Base-by-base conservation (phyloP, 2,329 filamentous ascomycete genomes). In the Alternaria tenuissima region DNA sequence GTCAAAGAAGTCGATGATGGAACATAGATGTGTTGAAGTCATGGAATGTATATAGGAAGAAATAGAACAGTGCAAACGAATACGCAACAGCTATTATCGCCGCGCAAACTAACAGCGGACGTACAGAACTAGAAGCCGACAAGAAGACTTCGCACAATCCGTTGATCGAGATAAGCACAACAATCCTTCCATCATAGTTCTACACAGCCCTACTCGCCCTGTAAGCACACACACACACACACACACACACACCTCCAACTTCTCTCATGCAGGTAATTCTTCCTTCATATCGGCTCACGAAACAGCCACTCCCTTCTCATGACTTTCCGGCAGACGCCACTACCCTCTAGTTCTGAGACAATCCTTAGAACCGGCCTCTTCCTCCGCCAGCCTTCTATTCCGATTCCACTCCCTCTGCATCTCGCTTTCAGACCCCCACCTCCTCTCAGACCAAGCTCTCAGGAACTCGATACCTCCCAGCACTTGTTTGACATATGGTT, bases 91-190 rank as follows among this genome's bases (percentile, higher is more conserved):
- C 18, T 12, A n/a, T 4, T n/a, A 20, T 20, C n/a, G 8, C n/a
- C 1, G 4, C 7, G 4, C 7, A 20, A 20, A 6, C 5, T 5
- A 16, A 14, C 14, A 6, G 5, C 6, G 2, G 32, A 1, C 14
- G 14, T 36, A 16, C 32, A 36, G 12, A 16, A 14, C 32, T 14
- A 16, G 11, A 36, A 36, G 32, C 32, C 14, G 12, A 36, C 32
- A 5, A 30, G 28, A 30, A 30, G 8, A 12, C 9, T 30, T 12
- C 2, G 4, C 1, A 30, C 0, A 5, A 30, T 11, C 28, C 28
- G 9, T 30, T 7, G 24, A 26, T 26, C 7, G 24, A 26, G 24
- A 26, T 26, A 26, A 2, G 24, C 28, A 30, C 28, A 14, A 36
- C 14, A 14, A 14, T 14, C 32, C 5, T 36, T 16, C 9, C 11